Percentiles rank a stretch among this genome's conserved stretches.
phyloP scores from a whole-genome alignment of 2,329 filamentous ascomycete species.

The Neofusicoccum sp. region DNA sequence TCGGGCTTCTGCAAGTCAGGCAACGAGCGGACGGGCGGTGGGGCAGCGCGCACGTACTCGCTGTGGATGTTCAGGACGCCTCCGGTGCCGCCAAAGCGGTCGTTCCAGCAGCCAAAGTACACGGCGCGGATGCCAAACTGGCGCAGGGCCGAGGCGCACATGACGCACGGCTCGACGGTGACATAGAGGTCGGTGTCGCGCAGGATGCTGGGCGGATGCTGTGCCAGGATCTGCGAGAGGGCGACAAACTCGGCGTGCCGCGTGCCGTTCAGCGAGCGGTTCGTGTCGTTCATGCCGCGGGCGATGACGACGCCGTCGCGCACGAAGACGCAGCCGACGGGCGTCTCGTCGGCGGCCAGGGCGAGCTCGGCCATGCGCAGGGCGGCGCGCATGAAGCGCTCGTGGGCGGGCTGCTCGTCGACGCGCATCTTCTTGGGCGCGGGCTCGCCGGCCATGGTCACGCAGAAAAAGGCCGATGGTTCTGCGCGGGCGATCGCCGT shows the following conservation, averaged over 20 bases:
- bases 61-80: slow-evolving; percentile 86
- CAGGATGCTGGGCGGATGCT: slow-evolving; percentile 67
- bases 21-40: neutral
- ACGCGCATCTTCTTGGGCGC: slow-evolving; percentile 4
- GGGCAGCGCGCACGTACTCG: slow-evolving; percentile 46
- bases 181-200: slow-evolving; percentile 82
- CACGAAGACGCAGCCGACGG: slow-evolving; percentile 93
- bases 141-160: slow-evolving; percentile 90
- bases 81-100: slow-evolving; percentile 94
- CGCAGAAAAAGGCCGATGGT: slow-evolving; percentile 6
- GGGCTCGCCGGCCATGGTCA: neutral
- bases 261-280: slow-evolving; percentile 81
- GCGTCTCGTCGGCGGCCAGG: slow-evolving; percentile 83
- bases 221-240: slow-evolving; percentile 63
- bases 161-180: slow-evolving; percentile 97
- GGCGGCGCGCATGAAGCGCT: slow-evolving; percentile 77
- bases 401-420: slow-evolving; percentile 36
- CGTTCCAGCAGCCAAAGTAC: slow-evolving; percentile 93
- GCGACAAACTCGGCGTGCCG: slow-evolving; percentile 95
- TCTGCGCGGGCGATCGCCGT: slow-evolving; percentile 13
- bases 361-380: slow-evolving; percentile 87
- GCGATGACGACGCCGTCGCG: slow-evolving; percentile 76
- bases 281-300: slow-evolving; percentile 94
- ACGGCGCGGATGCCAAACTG: slow-evolving; percentile 87
- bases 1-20: slow-evolving; percentile 47